A percentile compares a stretch with the other conserved stretches of the same genome.
Evolutionary conservation across 2,329 filamentous ascomycete species (phyloP).

Genomic region (Biscogniauxia mediterranea): DNA sequence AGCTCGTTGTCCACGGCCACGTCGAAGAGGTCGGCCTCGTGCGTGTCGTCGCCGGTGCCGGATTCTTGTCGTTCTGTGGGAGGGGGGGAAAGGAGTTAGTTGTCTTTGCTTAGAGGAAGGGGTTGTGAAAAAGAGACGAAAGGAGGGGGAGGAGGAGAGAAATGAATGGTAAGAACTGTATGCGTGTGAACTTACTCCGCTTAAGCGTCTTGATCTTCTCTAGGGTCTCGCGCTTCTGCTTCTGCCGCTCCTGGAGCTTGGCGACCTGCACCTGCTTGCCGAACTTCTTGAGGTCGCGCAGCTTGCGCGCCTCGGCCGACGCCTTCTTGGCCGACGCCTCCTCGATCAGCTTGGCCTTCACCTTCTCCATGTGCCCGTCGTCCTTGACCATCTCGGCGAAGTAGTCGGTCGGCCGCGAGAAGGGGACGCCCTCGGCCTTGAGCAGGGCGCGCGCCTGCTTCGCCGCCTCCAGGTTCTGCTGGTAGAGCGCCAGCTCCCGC

Average conservation of each 20-base stretch:
- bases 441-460: constrained; percentile 70
- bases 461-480: constrained; percentile 79
- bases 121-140: neutral
- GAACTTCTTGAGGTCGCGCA: constrained; percentile 97
- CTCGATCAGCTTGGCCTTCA: constrained; percentile 89
- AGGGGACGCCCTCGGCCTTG: constrained; percentile 78
- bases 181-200: constrained; percentile 75
- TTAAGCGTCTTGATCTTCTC: constrained; percentile 96
- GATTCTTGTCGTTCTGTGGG: constrained; percentile 76
- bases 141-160: constrained; percentile 2
- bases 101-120: constrained; percentile 15
- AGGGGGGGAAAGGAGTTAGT: constrained; percentile 24
- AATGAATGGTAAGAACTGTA: neutral
- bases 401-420: constrained; percentile 88
- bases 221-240: constrained; percentile 87
- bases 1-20: constrained; percentile 75
- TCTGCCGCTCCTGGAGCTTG: constrained; percentile 90
- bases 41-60: constrained; percentile 57
- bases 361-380: constrained; percentile 96
- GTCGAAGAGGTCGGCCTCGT: constrained; percentile 88
- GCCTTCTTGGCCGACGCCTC: constrained; percentile 92
- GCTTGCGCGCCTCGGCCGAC: constrained; percentile 82
- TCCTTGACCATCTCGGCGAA: constrained; percentile 99
- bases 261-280: constrained; percentile 97
- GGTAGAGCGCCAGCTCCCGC: constrained; percentile 91